These are phyloP conservation scores for Ustilago crameri DNA, from an alignment of 1,284 basidiomycete genomes.

Conservation along the genomic window DNA sequence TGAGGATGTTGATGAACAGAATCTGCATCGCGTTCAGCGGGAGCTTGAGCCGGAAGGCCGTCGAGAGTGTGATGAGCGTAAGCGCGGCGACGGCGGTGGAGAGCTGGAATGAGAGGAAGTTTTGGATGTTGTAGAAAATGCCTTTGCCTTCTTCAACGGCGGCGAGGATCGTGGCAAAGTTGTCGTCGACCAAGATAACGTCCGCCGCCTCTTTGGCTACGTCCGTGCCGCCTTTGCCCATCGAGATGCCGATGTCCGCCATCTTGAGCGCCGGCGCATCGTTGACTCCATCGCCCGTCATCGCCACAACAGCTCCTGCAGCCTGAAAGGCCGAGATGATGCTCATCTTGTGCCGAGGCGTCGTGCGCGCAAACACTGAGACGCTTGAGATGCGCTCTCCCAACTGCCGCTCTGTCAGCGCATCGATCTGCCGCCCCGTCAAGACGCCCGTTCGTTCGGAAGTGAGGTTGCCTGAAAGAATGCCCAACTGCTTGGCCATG, in stretches of 20 bases:
- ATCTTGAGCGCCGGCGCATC: conserved; percentile 96
- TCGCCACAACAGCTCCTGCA: conserved; percentile 88
- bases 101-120: conserved; percentile 95
- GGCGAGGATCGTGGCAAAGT: conserved; percentile 91
- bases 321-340: conserved; percentile 93
- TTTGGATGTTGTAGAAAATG: conserved; percentile 98
- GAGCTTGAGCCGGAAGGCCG: conserved; percentile 85
- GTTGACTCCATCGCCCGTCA: conserved; percentile 98
- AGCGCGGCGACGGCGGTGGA: conserved; percentile 95
- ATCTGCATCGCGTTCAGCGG: conserved; percentile 99
- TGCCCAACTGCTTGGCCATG: conserved; percentile 89
- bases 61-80: conserved; percentile 92
- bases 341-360: conserved; percentile 95
- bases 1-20: conserved; percentile 96
- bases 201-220: conserved; percentile 98
- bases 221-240: conserved; percentile 96
- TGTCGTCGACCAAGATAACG: conserved; percentile 96
- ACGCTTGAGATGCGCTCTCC: conserved; percentile 82
- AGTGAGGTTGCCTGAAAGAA: conserved; percentile 66
- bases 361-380: conserved; percentile 92
- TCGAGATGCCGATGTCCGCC: conserved; percentile 96
- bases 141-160: conserved; percentile 96
- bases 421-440: conserved; percentile 88
- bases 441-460: conserved; percentile 71
- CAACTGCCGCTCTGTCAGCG: conserved; percentile 77